Evolutionary conservation across 164 flowering plant species (phyloP).

Genomic region (Aristolochia contorta): DNA sequence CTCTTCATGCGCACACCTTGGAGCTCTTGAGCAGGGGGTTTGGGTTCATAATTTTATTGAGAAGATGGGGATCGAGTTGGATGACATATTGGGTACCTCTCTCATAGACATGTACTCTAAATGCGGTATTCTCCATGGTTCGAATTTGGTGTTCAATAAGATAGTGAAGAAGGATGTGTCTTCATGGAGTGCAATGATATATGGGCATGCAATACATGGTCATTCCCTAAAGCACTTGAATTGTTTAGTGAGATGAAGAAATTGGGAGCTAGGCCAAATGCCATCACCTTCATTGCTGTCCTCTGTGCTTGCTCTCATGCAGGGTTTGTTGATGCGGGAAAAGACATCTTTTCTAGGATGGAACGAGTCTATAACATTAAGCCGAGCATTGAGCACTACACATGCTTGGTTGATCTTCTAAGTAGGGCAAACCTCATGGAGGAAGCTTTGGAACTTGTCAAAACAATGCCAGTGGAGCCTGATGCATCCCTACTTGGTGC

Average conservation of each 20-base stretch:
- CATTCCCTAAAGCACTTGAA: slow-evolving; percentile 1
- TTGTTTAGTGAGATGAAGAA: slow-evolving; percentile 10
- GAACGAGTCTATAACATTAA: slow-evolving; percentile 1
- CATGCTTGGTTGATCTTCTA: slow-evolving; percentile 15
- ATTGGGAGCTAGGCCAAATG: slow-evolving; percentile 7
- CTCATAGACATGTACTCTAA: slow-evolving; percentile 15
- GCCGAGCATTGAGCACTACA: slow-evolving; percentile 9
- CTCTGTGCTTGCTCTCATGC: slow-evolving; percentile 14
- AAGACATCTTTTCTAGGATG: slow-evolving; percentile 6
- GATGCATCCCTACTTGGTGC: slow-evolving; percentile 11
- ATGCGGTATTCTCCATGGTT: slow-evolving; percentile 12
- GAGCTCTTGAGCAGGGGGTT: slow-evolving; percentile 15
- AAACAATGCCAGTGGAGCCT: slow-evolving; percentile 13
- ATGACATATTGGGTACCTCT: slow-evolving; percentile 12
- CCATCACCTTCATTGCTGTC: slow-evolving; percentile 7
- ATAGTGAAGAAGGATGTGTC: slow-evolving; percentile 8
- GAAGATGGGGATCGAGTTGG: slow-evolving; percentile 6
- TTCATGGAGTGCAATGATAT: slow-evolving; percentile 9
- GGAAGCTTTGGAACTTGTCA: slow-evolving; percentile 10
- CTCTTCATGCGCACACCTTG: slow-evolving; percentile 17
- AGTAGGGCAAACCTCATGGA: slow-evolving; percentile 7
- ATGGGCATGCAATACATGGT: slow-evolving; percentile 9
- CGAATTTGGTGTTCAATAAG: slow-evolving; percentile 8
- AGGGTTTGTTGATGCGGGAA: slow-evolving; percentile 8
- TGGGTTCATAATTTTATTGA: slow-evolving; percentile 16